Percentiles rank a stretch among this genome's conserved stretches.
phyloP scores from a whole-genome alignment of 179 eudicot genomes.

The Heliamphora pulchella region DNA sequence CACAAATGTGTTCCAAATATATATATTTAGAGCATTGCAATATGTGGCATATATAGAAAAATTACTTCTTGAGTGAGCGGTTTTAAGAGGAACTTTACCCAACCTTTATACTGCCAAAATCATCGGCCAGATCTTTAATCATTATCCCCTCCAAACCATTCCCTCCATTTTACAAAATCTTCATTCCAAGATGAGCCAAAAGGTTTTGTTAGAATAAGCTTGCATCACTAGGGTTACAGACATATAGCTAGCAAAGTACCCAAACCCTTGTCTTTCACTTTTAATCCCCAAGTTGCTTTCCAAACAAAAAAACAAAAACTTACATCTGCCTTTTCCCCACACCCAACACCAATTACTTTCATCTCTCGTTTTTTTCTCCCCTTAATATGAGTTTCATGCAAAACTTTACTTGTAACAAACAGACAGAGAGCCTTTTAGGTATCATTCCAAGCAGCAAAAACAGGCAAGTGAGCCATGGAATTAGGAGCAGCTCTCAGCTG shows the following conservation, averaged over 20 bases:
- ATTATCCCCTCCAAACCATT: neutral
- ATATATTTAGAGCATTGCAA: neutral
- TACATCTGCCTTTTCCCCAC: slow-evolving; percentile 5
- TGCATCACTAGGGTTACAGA: slow-evolving; percentile 18
- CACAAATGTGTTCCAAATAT: too few species aligned
- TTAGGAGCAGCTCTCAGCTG: slow-evolving; percentile 25
- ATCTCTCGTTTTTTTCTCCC: neutral
- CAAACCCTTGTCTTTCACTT: slow-evolving; percentile 15
- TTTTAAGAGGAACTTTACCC: too few species aligned
- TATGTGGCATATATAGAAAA: too few species aligned
- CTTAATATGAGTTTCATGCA: slow-evolving; percentile 8
- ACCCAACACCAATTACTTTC: neutral
- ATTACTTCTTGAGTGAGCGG: too few species aligned
- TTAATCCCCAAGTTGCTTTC: slow-evolving; percentile 13
- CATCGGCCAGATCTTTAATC: neutral
- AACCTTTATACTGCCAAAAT: neutral
- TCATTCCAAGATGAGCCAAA: slow-evolving; percentile 16
- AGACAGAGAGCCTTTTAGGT: slow-evolving; percentile 11
- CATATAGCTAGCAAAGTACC: slow-evolving; percentile 4
- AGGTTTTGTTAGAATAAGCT: slow-evolving; percentile 14
- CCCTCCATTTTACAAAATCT: slow-evolving; percentile 23
- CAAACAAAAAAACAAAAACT: neutral
- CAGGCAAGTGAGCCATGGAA: slow-evolving; percentile 52
- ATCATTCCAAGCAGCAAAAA: slow-evolving; percentile 64
- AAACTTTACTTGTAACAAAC: slow-evolving; percentile 8